Percentiles rank a stretch among this genome's conserved stretches.
Evolutionary conservation across 2,329 filamentous ascomycete species (phyloP).

Genomic region (Lasiodiplodia hormozganensis): DNA sequence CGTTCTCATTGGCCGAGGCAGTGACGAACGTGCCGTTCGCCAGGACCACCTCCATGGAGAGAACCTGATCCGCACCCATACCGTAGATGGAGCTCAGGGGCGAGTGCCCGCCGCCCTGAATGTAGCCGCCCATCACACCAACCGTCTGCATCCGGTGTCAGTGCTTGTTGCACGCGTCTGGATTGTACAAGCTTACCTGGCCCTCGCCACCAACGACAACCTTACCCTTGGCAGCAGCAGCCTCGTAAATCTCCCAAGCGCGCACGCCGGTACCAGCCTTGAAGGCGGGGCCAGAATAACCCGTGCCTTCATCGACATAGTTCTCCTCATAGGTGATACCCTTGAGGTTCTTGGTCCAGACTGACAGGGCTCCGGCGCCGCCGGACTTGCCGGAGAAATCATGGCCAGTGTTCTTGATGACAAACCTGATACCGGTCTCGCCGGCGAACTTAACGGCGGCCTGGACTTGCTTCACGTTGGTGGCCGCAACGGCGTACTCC

Average conservation of each 20-base stretch:
- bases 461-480: constrained; percentile 37
- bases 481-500: constrained; percentile 42
- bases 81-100: constrained; percentile 33
- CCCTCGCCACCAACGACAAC: constrained; percentile 42
- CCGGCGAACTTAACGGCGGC: constrained; percentile 39
- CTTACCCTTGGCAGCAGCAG: constrained; percentile 35
- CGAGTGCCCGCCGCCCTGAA: constrained; percentile 42
- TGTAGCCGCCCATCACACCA: constrained; percentile 43
- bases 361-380: constrained; percentile 42
- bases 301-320: constrained; percentile 36
- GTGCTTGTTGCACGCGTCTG: not conserved
- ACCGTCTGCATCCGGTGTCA: constrained; percentile 38
- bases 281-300: constrained; percentile 40
- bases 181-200: constrained; percentile 9
- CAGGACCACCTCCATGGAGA: constrained; percentile 43
- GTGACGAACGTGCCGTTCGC: constrained; percentile 40
- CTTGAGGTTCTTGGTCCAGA: constrained; percentile 48
- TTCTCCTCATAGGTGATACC: constrained; percentile 42
- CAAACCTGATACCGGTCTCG: constrained; percentile 41
- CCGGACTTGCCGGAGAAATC: constrained; percentile 47
- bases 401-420: constrained; percentile 48
- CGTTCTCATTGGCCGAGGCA: constrained; percentile 39
- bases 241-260: constrained; percentile 40
- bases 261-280: constrained; percentile 43
- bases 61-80: constrained; percentile 41